phyloP scores from a whole-genome alignment of 208 protist genomes.

The Lotmaria passim region DNA sequence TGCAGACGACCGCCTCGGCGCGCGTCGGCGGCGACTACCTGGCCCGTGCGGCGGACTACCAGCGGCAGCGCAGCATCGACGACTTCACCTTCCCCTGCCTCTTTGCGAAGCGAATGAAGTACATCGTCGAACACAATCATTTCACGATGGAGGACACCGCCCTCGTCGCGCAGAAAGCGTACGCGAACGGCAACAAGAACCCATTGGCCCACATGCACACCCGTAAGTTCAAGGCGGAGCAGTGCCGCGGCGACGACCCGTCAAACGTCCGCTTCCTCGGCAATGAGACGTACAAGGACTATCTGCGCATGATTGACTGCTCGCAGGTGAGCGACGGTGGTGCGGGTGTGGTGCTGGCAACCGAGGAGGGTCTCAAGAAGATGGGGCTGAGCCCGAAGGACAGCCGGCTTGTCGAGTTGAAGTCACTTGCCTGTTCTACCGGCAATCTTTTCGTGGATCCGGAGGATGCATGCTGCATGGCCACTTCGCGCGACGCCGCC shows the following conservation, averaged over 20 bases:
- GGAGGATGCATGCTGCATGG: slow-evolving; percentile 72
- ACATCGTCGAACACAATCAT: slow-evolving; percentile 68
- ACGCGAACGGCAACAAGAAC: slow-evolving; percentile 89
- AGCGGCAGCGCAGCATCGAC: slow-evolving; percentile 83
- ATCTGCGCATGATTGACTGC: slow-evolving; percentile 85
- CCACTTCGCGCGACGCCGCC: slow-evolving; percentile 72
- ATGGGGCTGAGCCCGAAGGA: slow-evolving; percentile 68
- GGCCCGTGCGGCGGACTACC: slow-evolving; percentile 90
- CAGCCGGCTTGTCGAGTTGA: slow-evolving; percentile 77
- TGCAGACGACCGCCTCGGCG: slow-evolving; percentile 85
- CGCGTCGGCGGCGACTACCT: slow-evolving; percentile 88
- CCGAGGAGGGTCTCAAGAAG: slow-evolving; percentile 83
- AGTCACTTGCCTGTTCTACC: slow-evolving; percentile 56
- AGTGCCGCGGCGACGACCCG: slow-evolving; percentile 57
- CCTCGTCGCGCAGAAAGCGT: slow-evolving; percentile 89
- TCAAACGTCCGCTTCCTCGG: slow-evolving; percentile 83
- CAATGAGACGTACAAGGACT: slow-evolving; percentile 86
- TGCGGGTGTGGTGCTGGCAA: slow-evolving; percentile 79
- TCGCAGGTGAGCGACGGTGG: slow-evolving; percentile 93
- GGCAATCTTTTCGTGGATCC: slow-evolving; percentile 85
- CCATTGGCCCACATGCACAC: slow-evolving; percentile 91
- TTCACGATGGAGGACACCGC: slow-evolving; percentile 90
- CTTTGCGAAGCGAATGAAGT: slow-evolving; percentile 89
- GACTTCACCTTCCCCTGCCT: slow-evolving; percentile 94
- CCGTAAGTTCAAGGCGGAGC: slow-evolving; percentile 69